Evolutionary conservation across 164 flowering plant genomes (phyloP), one percentile per base, ranked within the genome.

Genomic region (Vitis rupestris): DNA sequence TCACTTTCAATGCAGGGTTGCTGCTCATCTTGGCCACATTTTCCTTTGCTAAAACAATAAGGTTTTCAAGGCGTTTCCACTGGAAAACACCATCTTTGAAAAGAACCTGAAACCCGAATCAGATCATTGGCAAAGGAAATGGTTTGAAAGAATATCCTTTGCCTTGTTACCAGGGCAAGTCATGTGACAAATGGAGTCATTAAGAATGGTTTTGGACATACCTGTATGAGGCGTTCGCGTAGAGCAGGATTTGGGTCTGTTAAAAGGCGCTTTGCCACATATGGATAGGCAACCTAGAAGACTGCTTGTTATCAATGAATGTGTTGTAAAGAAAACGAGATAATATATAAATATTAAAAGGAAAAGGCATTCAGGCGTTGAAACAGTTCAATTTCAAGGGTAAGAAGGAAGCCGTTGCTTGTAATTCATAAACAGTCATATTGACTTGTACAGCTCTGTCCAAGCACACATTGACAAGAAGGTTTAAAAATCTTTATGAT

Each of bases 191-290:
- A 53, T 37, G 55, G n/a, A 57, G 15, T 8, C 44, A 37, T 10
- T 16, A 59, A 27, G 19, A 37, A 57, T 14, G 31, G 14, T 14
- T 17, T 53, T 66, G 17, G 75, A 57, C 76, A 61, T 9, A 94
- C 99, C 98, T 94, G 99, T 80, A 94, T 84, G 17, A 94, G 93
- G 58, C 98, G 98, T 79, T 92, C 97, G 10, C 98, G 98, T 58
- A 94, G 83, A 72, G 99, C 95, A 61, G 99, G 99, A 71, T 94
- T 90, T 65, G 99, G 99, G 68, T 94, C 99, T 63, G 99, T 94
- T 49, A 94, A 82, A 23, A 94, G 97, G 50, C 99, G 96, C 80
- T 94, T 94, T 72, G 97, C 99, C 10, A 94, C 86, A 74, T 94
- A 94, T 62, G 99, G 99, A 79, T 94, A 94, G 44, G 99, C 97